Conservation (phyloP, 2,329 filamentous ascomycete genomes). For the Tolypocladium album region DNA sequence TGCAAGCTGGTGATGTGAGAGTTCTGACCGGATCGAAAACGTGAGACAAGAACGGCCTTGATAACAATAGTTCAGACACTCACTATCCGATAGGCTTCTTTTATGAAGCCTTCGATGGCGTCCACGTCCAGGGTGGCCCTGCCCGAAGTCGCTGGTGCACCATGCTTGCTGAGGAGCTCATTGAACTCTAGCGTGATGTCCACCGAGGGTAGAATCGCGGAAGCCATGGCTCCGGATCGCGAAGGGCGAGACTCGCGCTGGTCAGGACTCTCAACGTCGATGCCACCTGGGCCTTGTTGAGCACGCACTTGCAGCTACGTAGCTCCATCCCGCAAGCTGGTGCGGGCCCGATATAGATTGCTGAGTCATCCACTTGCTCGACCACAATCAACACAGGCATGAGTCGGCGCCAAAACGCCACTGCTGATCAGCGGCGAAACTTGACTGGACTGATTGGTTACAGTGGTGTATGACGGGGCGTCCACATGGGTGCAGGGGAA, state of each 20-base stretch:
- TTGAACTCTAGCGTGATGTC: slow-evolving; percentile 63
- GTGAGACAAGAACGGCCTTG: neutral
- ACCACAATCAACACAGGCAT: neutral
- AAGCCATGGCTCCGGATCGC: neutral
- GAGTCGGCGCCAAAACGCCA: neutral
- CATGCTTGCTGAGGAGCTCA: slow-evolving; percentile 50
- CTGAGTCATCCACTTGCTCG: slow-evolving; percentile 1
- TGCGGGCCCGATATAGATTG: neutral
- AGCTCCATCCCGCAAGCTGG: neutral
- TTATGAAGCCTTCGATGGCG: slow-evolving; percentile 74
- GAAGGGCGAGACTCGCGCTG: neutral
- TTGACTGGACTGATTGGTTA: neutral
- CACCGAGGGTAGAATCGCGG: slow-evolving; percentile 22
- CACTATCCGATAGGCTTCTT: slow-evolving; percentile 90
- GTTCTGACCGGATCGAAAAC: slow-evolving; percentile 45
- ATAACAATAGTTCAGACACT: slow-evolving; percentile 16
- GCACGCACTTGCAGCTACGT: neutral
- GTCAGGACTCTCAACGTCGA: neutral
- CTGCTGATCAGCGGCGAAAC: neutral
- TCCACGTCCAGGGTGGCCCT: slow-evolving; percentile 23
- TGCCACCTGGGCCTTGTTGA: neutral
- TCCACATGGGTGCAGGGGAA: neutral
- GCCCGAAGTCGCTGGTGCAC: slow-evolving; percentile 38
- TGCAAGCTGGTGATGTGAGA: slow-evolving; percentile 74
- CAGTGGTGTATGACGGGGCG: no score